Base-by-base conservation (phyloP, 305 asterid genomes). In the Fraxinus dipetala region DNA sequence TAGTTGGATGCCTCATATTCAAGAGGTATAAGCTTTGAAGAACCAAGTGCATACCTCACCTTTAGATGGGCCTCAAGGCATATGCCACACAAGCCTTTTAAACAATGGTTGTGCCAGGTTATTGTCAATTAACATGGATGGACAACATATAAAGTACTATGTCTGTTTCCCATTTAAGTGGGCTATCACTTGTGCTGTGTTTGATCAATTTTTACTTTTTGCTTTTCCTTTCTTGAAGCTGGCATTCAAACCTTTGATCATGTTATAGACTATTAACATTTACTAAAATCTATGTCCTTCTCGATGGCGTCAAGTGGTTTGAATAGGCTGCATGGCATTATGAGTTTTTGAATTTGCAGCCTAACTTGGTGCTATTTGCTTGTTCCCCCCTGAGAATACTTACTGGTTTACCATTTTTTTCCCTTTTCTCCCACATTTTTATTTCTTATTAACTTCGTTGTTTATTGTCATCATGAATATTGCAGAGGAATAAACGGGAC, bases 401-500 rank as follows among this genome's bases (percentile, higher is more conserved):
- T 80, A 31, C 79, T 67, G 22, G 18, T 72, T 77, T 48, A 75
- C 67, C 40, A 18, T 78, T 72, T 82, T 54, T 63, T 85, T 34
- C 72, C 63, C 30, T 40, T 83, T 45, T 75, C 59, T 32, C 77
- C 79, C 32, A 48, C 11, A 28, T 32, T 83, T 75, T 63, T 48
- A 79, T 79, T 43, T 83, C 72, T 74, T 81, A 48, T 36, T 79
- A 24, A 76, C 75, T 20, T 75, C 9, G 5, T 69, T 69, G 16
- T 24, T 78, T 30, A 69, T 13, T 82, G 74, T 59, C 20, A 54
- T 74, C 80, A 72, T 86, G 82, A 81, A 65, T 65, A 83, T 84
- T 86, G 90, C 93, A 95, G 99, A 92, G 92, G 86, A 95, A 95
- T 87, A 95, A 89, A 89, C 81, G 99, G 63, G 98, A 95, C 85